Percentiles rank a stretch among this genome's conserved stretches.
Evolutionary conservation across 2,329 filamentous ascomycete species (phyloP).

Genomic region (Tolypocladium endophyticum): DNA sequence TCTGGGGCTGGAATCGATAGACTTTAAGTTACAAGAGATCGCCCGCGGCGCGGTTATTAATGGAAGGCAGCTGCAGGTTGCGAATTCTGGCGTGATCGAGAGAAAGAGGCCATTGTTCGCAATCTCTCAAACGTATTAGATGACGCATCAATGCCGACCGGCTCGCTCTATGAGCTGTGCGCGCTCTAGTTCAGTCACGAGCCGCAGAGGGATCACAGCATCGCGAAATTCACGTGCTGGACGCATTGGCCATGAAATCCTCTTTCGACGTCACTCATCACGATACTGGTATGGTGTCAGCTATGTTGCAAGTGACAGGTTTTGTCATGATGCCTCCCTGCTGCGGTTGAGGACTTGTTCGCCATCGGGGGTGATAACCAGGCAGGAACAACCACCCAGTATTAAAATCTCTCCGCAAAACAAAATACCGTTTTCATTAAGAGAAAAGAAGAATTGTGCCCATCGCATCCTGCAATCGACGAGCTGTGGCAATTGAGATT

Average conservation of each 20-base stretch:
- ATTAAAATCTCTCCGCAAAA: too few species aligned
- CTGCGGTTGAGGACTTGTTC: constrained; percentile 29
- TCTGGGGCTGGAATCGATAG: background rate
- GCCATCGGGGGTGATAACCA: too few species aligned
- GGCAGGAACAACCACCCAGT: too few species aligned
- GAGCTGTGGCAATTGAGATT: background rate
- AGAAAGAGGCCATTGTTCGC: too few species aligned
- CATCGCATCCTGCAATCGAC: background rate
- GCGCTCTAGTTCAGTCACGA: constrained; percentile 41
- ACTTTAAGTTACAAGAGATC: too few species aligned
- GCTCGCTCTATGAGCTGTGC: constrained; percentile 35
- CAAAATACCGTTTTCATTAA: too few species aligned
- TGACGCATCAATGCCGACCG: too few species aligned
- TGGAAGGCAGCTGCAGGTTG: too few species aligned
- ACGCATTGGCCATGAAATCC: constrained; percentile 7
- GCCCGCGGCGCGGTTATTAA: too few species aligned
- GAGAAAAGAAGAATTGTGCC: background rate
- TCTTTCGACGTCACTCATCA: constrained; percentile 46
- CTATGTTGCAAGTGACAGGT: constrained; percentile 54
- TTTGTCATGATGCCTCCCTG: constrained; percentile 35
- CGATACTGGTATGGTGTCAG: constrained; percentile 39
- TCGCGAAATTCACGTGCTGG: constrained; percentile 10
- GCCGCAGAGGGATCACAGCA: constrained; percentile 2
- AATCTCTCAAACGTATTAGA: too few species aligned
- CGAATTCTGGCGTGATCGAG: too few species aligned